A percentile compares a stretch with the other conserved stretches of the same genome.
Conservation (phyloP, 148 eudicot genomes). For the Pouteria glomerata region DNA sequence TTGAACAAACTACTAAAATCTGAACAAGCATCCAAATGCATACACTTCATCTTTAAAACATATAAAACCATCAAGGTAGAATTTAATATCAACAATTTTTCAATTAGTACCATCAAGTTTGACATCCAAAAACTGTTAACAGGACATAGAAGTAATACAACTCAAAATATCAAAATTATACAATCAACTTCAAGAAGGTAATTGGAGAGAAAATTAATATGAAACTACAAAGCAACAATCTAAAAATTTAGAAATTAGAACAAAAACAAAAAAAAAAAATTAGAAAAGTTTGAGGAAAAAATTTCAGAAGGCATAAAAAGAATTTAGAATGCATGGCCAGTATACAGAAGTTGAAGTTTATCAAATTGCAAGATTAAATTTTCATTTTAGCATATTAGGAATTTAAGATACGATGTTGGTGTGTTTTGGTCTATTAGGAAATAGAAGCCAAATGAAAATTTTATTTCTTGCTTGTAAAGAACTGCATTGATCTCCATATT, state of each 20-base stretch:
- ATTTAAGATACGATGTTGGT: too few relatives aligned
- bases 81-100: background rate
- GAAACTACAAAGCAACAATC: background rate
- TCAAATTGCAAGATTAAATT: too few relatives aligned
- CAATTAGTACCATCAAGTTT: background rate
- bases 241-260: background rate
- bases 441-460: too few relatives aligned
- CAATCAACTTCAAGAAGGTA: background rate
- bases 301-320: too few relatives aligned
- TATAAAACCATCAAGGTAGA: background rate
- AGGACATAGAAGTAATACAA: background rate
- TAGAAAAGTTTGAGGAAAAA: too few relatives aligned
- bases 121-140: background rate
- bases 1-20: slow-evolving; percentile 11
- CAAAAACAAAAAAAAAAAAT: background rate
- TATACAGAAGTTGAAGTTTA: too few relatives aligned
- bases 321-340: too few relatives aligned
- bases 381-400: too few relatives aligned
- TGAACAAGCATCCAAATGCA: background rate
- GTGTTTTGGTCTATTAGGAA: too few relatives aligned
- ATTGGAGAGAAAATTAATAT: background rate
- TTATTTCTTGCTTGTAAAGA: too few relatives aligned
- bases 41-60: too few relatives aligned
- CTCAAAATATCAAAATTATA: background rate
- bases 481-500: too few relatives aligned